Conservation (phyloP, 495 filamentous ascomycete species). For the Cetradonia linearis region DNA sequence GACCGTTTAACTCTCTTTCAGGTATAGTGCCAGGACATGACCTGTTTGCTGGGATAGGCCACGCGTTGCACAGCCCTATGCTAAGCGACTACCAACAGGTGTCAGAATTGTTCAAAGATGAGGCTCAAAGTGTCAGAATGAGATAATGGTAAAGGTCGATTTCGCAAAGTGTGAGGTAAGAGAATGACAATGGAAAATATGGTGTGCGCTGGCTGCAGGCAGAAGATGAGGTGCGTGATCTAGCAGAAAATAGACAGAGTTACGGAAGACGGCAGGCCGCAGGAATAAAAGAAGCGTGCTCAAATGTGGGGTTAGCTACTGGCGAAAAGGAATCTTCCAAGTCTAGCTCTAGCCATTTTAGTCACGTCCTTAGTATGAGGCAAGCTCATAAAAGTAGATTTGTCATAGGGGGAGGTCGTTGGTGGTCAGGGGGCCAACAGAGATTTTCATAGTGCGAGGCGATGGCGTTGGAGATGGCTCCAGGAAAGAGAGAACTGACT, state of each 20-base stretch:
- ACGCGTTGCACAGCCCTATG: constrained; percentile 14
- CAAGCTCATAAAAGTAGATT: background rate
- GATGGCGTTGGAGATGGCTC: constrained; percentile 14
- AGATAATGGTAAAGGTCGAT: background rate
- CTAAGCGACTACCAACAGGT: constrained; percentile 11
- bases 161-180: constrained; percentile 18
- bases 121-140: constrained; percentile 4
- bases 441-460: constrained; percentile 10
- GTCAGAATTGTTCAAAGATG: constrained; percentile 6
- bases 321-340: background rate
- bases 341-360: background rate
- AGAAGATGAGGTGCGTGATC: constrained; percentile 9
- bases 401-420: too few species aligned
- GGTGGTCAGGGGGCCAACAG: constrained; percentile 15
- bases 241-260: constrained; percentile 12
- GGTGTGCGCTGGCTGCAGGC: constrained; percentile 6
- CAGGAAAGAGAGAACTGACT: background rate
- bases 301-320: constrained; percentile 15
- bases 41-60: constrained; percentile 8
- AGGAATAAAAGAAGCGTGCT: constrained; percentile 13
- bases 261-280: constrained; percentile 13
- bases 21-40: constrained; percentile 14
- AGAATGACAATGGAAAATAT: constrained; percentile 12
- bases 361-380: background rate
- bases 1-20: constrained; percentile 6